Conservation (phyloP, 2,329 filamentous ascomycete species). For the Delphinella strobiligena region DNA sequence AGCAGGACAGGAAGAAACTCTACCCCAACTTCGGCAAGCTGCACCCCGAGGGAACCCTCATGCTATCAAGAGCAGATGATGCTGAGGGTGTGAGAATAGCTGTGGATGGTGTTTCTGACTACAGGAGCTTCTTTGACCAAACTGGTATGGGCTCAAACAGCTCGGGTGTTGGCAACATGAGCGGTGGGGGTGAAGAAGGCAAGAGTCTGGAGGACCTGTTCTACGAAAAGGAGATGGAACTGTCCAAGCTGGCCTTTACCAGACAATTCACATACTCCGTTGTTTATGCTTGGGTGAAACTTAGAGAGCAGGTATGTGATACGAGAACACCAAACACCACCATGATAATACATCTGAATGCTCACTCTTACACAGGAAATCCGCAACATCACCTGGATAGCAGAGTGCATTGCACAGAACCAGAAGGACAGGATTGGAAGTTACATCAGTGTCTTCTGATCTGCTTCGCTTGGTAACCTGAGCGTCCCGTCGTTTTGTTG, state of each 20-base stretch:
- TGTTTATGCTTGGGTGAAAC: conserved; percentile 95
- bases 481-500: background rate
- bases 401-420: conserved; percentile 98
- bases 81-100: conserved; percentile 86
- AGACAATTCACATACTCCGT: conserved; percentile 90
- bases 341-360: too few species aligned
- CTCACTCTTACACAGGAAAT: conserved; percentile 60
- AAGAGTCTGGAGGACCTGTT: conserved; percentile 95
- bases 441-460: conserved; percentile 91
- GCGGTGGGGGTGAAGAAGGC: conserved; percentile 65
- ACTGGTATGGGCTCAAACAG: conserved; percentile 56
- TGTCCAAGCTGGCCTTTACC: conserved; percentile 89
- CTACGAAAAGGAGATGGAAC: conserved; percentile 99
- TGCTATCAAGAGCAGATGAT: conserved; percentile 91
- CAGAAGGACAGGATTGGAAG: conserved; percentile 98
- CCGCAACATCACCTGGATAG: conserved; percentile 98
- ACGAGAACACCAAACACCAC: too few species aligned
- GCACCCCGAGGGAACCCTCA: conserved; percentile 86
- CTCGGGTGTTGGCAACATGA: conserved; percentile 71
- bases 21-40: conserved; percentile 87
- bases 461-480: background rate
- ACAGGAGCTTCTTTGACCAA: conserved; percentile 92
- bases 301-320: conserved; percentile 77
- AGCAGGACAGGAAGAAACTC: conserved; percentile 87
- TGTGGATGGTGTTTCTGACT: conserved; percentile 85